Base-by-base conservation (phyloP, 257 asterid genomes). In the Linaria vulgaris region DNA sequence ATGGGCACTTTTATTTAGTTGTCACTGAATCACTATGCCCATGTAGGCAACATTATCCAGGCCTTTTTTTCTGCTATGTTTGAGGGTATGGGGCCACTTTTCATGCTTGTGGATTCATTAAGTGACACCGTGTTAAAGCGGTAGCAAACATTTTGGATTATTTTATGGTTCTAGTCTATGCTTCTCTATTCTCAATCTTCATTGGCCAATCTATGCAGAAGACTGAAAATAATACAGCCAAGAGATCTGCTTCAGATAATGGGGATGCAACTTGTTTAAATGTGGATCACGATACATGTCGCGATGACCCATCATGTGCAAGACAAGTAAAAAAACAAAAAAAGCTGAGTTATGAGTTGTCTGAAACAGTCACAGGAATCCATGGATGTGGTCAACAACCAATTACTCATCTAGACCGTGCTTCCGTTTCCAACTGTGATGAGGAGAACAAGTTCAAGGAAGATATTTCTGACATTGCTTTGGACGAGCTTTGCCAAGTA, bases 261-360 rank as follows among this genome's bases (percentile, higher is more conserved):
- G 57, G 27, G 24, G 79, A 59, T 71, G 51, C 72, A 47, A 37
- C 53, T n/a, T 61, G 67, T 19, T 72, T 66, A 72, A 71, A 52
- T 38, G 55, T 39, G 56, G 48, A 56, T 37, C 48, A 23, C 47
- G 63, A 60, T 38, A 24, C 66, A 10, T 59, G 20, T 25, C 45
- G 27, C 11, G 67, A 22, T n/a, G 77, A 67, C 41, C 21, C 66
- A 22, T 65, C 27, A 75, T 77, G 72, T 31, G 65, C 61, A 55
- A 82, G 83, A 82, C 90, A 82, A 67, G 27, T 72, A 50, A 92
- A 89, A 81, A 80, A 86, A 74, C 97, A 83, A 62, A 87, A 85
- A 77, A 81, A 64, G 67, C 63, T 83, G 75, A 75, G 37, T 54
- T 83, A 76, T 76, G 86, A 76, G 44, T 37, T 59, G 43, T 44